A percentile compares a stretch with the other conserved stretches of the same genome.
These are phyloP conservation scores for Quercus phellos DNA, from an alignment of 331 rosid species.

Conservation along the genomic window DNA sequence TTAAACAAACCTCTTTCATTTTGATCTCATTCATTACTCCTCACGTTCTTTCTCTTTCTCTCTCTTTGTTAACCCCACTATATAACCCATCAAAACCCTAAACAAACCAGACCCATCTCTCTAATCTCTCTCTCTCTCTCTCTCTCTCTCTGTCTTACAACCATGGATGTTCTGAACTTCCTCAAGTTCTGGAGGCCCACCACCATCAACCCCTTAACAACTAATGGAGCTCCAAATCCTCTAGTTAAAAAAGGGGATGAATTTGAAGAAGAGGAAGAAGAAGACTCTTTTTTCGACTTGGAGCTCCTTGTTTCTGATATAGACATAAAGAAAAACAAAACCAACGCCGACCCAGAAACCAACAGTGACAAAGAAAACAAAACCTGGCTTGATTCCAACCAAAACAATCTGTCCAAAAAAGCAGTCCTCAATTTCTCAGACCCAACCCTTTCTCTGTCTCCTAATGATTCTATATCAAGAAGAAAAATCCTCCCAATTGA, in stretches of 20 bases:
- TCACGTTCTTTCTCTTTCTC: neutral
- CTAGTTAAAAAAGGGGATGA: constrained; percentile 28
- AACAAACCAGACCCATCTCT: neutral
- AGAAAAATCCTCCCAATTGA: constrained; percentile 72
- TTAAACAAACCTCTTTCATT: constrained; percentile 5
- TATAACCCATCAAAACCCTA: constrained; percentile 25
- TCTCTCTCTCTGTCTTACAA: neutral
- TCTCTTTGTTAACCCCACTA: neutral
- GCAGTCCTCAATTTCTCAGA: neutral
- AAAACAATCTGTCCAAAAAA: neutral
- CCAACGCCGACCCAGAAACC: constrained; percentile 2
- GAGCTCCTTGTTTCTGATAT: constrained; percentile 34
- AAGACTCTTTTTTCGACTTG: constrained; percentile 89
- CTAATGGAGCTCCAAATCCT: constrained; percentile 32
- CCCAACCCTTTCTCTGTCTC: constrained; percentile 24
- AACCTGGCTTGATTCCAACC: neutral
- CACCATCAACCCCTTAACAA: constrained; percentile 10
- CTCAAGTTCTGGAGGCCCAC: constrained; percentile 66
- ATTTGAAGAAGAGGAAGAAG: constrained; percentile 43
- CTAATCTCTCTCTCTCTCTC: neutral
- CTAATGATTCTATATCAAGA: constrained; percentile 53
- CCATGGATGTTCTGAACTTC: constrained; percentile 69
- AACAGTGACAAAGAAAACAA: constrained; percentile 1
- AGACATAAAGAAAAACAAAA: constrained; percentile 23
- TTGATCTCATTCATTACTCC: constrained; percentile 15